Evolutionary conservation across 78 protist genomes (phyloP).

Genomic region (Dictyostelium intermedium): DNA sequence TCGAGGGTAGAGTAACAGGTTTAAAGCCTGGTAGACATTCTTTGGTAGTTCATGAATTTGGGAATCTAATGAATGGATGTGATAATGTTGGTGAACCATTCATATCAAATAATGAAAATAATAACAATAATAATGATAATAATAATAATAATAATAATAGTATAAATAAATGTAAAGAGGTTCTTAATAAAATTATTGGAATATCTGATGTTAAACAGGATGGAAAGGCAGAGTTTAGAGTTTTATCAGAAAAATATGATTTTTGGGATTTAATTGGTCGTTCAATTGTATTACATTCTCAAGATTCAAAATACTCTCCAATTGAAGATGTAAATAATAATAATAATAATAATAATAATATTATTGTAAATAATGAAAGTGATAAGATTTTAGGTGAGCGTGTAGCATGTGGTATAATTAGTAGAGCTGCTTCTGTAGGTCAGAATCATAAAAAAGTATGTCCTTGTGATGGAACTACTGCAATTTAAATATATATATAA

Average conservation of each 20-base stretch:
- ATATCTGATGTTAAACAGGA: conserved; percentile 16
- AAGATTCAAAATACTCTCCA: background rate
- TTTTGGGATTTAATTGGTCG: conserved; percentile 67
- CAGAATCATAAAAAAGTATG: conserved; percentile 67
- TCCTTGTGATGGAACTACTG: conserved; percentile 51
- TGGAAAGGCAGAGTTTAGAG: conserved; percentile 53
- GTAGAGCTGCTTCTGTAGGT: conserved; percentile 67
- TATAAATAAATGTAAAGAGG: background rate
- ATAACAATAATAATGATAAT: background rate
- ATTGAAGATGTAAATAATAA: background rate
- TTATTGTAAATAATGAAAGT: background rate
- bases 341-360: too few relatives aligned
- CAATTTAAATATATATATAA: background rate
- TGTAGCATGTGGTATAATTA: conserved; percentile 61
- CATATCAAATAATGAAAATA: background rate
- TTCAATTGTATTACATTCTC: conserved; percentile 63
- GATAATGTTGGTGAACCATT: conserved; percentile 36
- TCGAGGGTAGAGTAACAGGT: conserved; percentile 64
- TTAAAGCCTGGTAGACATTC: conserved; percentile 21
- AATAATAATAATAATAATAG: background rate
- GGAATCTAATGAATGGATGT: conserved; percentile 41
- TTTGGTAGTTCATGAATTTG: conserved; percentile 43
- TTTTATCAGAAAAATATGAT: conserved; percentile 35
- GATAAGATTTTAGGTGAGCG: conserved; percentile 5
- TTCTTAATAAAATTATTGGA: conserved; percentile 1